phyloP scores from a whole-genome alignment of 176 grass and related monocot species.

The Carex cristatella region DNA sequence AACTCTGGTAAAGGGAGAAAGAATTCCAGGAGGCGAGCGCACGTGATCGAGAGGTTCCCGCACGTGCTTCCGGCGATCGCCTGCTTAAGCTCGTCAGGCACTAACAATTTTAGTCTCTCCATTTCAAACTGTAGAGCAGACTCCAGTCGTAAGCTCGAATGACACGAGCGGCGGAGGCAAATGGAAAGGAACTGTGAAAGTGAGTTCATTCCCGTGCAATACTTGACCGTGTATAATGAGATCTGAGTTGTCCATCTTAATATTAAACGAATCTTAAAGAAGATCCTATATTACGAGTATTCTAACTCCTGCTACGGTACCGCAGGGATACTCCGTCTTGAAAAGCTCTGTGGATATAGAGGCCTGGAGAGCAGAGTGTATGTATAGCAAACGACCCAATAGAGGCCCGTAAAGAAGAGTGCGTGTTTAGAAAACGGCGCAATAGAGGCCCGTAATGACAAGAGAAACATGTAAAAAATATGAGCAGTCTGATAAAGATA shows the following conservation, averaged over 20 bases:
- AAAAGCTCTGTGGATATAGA: not conserved
- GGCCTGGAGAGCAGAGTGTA: not conserved
- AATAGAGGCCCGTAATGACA: too few relatives aligned
- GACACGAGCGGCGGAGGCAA: not conserved
- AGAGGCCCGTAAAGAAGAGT: not conserved
- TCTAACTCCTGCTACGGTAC: too few relatives aligned
- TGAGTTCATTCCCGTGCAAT: too few relatives aligned
- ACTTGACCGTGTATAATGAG: too few relatives aligned
- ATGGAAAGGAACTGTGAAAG: not conserved
- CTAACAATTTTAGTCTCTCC: conserved; percentile 66
- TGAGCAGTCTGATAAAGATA: too few relatives aligned
- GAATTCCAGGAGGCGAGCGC: conserved; percentile 46
- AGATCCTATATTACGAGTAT: too few relatives aligned
- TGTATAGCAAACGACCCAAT: not conserved
- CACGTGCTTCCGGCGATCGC: conserved; percentile 52
- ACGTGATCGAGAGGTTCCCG: conserved; percentile 35
- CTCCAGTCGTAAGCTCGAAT: not conserved
- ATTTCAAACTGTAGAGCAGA: conserved; percentile 13
- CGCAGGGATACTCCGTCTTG: too few relatives aligned
- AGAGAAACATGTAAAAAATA: too few relatives aligned
- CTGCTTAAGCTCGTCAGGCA: conserved; percentile 61
- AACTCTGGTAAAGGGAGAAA: conserved; percentile 53
- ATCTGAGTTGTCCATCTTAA: too few relatives aligned
- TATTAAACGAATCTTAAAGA: too few relatives aligned
- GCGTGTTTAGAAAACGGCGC: too few relatives aligned